Evolutionary conservation across 495 filamentous ascomycete species (phyloP).

Genomic region (Rhypophila decipiens): DNA sequence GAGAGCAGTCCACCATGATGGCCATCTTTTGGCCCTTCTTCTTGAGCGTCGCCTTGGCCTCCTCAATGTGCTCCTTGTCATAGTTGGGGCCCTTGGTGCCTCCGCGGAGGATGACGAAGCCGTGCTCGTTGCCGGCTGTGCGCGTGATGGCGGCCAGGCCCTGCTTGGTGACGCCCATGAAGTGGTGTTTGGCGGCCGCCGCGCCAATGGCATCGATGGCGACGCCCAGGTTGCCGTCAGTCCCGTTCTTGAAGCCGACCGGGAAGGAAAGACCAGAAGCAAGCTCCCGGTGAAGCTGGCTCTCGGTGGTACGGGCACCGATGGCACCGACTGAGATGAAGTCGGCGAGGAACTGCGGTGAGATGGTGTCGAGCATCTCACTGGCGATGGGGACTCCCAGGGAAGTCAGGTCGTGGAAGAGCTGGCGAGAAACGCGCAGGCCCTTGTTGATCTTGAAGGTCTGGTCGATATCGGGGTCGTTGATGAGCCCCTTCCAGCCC

Average conservation of each 20-base stretch:
- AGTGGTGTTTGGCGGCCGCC: constrained; percentile 86
- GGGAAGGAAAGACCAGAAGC: constrained; percentile 97
- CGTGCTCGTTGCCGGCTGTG: constrained; percentile 89
- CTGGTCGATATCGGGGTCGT: constrained; percentile 96
- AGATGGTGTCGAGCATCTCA: constrained; percentile 98
- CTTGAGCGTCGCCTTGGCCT: constrained; percentile 68
- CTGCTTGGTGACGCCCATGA: constrained; percentile 99
- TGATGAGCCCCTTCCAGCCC: constrained; percentile 98
- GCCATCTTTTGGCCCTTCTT: constrained; percentile 84
- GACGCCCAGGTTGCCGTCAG: constrained; percentile 89
- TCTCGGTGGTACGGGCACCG: constrained; percentile 95
- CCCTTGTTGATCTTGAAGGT: constrained; percentile 99
- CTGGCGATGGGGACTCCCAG: constrained; percentile 87
- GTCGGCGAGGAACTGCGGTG: constrained; percentile 90
- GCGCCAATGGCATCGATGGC: constrained; percentile 94
- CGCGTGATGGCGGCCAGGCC: constrained; percentile 91
- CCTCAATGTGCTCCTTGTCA: constrained; percentile 72
- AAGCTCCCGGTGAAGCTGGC: constrained; percentile 89
- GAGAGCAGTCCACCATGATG: constrained; percentile 97
- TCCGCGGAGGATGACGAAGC: constrained; percentile 91
- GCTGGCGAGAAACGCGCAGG: constrained; percentile 74
- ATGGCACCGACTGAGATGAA: constrained; percentile 93
- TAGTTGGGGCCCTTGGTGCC: constrained; percentile 94
- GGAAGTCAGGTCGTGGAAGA: constrained; percentile 84
- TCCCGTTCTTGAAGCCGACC: constrained; percentile 98